Conservation (phyloP, 2,329 filamentous ascomycete genomes). For the Hortaea werneckii region DNA sequence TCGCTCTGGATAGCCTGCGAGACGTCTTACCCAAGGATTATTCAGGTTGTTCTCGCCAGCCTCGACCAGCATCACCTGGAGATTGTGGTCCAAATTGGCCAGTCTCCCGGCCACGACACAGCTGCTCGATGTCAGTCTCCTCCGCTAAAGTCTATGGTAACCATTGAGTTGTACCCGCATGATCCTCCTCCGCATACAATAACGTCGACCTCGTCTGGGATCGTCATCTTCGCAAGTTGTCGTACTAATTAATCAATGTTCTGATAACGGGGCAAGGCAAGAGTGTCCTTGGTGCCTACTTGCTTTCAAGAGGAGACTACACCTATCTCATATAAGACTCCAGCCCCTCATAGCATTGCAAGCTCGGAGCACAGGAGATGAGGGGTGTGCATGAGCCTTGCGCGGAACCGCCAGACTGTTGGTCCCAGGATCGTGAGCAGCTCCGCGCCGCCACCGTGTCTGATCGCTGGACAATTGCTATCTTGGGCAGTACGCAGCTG, state of each 20-base stretch:
- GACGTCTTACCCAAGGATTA: constrained; percentile 57
- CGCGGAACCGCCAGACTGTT: too few species aligned
- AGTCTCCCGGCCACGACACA: constrained; percentile 45
- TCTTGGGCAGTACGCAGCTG: too few species aligned
- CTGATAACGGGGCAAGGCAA: background rate
- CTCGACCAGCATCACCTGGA: constrained; percentile 60
- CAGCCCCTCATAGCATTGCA: background rate
- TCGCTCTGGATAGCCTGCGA: too few species aligned
- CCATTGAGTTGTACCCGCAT: constrained; percentile 40
- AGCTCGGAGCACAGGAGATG: background rate
- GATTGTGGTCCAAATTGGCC: constrained; percentile 66
- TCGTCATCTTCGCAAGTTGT: constrained; percentile 37
- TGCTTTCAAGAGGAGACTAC: too few species aligned
- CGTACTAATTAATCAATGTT: too few species aligned
- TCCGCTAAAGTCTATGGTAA: background rate
- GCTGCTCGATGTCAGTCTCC: constrained; percentile 27
- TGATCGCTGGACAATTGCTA: too few species aligned
- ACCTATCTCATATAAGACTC: too few species aligned
- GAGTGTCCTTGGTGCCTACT: too few species aligned
- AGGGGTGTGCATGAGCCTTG: background rate
- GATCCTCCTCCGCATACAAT: constrained; percentile 69
- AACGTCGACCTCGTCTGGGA: constrained; percentile 72
- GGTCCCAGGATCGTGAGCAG: background rate
- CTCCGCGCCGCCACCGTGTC: background rate
- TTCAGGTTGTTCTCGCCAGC: constrained; percentile 65